Conservation (phyloP, 176 grass and related monocot genomes). For the Chrysopogon serrulatus region DNA sequence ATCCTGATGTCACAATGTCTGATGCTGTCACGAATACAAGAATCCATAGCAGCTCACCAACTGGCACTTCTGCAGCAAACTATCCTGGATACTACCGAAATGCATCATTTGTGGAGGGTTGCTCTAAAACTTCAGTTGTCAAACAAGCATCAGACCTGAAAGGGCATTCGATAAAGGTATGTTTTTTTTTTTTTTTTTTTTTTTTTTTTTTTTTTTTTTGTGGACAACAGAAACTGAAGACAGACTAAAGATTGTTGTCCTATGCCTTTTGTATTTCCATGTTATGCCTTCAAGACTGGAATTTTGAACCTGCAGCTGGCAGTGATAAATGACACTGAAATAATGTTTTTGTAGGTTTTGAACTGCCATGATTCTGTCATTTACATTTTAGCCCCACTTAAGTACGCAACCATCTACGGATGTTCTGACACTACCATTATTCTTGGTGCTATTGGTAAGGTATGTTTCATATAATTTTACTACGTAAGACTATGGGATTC, state of each 20-base stretch:
- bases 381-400: constrained; percentile 88
- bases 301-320: neutral
- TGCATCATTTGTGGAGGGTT: constrained; percentile 87
- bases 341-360: constrained; percentile 49
- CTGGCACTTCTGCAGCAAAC: constrained; percentile 39
- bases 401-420: constrained; percentile 93
- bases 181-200: neutral
- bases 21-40: constrained; percentile 67
- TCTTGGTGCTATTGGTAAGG: constrained; percentile 97
- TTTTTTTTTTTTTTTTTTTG: neutral
- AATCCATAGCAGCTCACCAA: constrained; percentile 30
- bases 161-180: constrained; percentile 95
- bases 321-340: neutral
- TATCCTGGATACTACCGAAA: constrained; percentile 61
- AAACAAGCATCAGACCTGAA: constrained; percentile 85
- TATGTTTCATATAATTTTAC: constrained; percentile 35
- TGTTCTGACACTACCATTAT: constrained; percentile 93
- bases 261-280: neutral
- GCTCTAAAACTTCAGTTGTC: constrained; percentile 91
- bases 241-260: neutral
- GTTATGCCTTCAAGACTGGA: neutral
- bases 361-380: constrained; percentile 86
- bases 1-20: constrained; percentile 83
- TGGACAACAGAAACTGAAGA: neutral
- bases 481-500: neutral